These are phyloP conservation scores for Capillidium rhysosporum DNA, from an alignment of 371 early-diverging fungal genomes.

Conservation along the genomic window DNA sequence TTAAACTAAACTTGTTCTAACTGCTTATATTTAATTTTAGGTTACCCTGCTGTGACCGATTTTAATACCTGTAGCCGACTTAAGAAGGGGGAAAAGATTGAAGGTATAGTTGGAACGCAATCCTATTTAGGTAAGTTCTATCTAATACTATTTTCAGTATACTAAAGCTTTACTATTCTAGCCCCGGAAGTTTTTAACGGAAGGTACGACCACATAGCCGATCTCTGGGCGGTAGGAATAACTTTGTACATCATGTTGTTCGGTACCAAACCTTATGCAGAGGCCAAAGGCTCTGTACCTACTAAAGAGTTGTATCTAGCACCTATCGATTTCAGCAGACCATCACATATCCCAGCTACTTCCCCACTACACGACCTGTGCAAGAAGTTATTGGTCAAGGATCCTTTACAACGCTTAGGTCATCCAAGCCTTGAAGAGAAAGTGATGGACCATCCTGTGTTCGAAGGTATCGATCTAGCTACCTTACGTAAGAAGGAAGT, in stretches of 20 bases:
- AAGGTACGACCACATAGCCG: slow-evolving; percentile 51
- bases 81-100: slow-evolving; percentile 27
- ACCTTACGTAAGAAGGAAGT: too few species aligned
- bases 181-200: slow-evolving; percentile 63
- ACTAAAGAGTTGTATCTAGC: too few species aligned
- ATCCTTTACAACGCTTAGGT: slow-evolving; percentile 6
- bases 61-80: slow-evolving; percentile 54
- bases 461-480: too few species aligned
- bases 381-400: background rate
- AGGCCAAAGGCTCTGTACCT: too few species aligned
- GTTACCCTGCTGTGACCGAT: slow-evolving; percentile 58
- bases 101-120: slow-evolving; percentile 52
- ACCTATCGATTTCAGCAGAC: background rate
- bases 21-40: slow-evolving; percentile 4
- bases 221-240: slow-evolving; percentile 88
- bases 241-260: slow-evolving; percentile 50
- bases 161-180: slow-evolving; percentile 11
- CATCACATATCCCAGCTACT: background rate
- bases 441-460: too few species aligned
- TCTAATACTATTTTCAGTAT: background rate
- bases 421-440: too few species aligned
- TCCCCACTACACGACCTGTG: background rate
- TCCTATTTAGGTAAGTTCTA: slow-evolving; percentile 46
- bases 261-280: slow-evolving; percentile 12
- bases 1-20: too few species aligned